phyloP scores from a whole-genome alignment of 352 stramenopile species.

The Pythium angustatum region DNA sequence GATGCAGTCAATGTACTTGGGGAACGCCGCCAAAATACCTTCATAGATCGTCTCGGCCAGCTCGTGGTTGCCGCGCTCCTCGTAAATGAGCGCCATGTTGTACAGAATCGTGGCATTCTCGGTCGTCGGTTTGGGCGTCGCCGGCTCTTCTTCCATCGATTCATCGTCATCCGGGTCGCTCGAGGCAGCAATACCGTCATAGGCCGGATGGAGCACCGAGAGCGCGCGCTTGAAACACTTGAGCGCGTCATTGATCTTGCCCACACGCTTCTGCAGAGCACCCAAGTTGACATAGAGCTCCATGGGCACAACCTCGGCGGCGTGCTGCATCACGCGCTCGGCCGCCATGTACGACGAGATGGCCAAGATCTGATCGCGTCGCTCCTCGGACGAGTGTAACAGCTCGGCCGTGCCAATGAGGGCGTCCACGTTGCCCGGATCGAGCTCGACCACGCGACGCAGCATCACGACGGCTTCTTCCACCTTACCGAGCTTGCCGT shows the following conservation, averaged over 20 bases:
- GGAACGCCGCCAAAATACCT: constrained; percentile 91
- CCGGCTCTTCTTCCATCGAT: constrained; percentile 31
- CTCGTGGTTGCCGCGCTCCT: constrained; percentile 91
- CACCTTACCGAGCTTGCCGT: constrained; percentile 80
- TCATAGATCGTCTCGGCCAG: constrained; percentile 92
- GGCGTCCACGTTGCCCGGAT: constrained; percentile 84
- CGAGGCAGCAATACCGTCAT: constrained; percentile 35
- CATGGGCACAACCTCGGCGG: constrained; percentile 76
- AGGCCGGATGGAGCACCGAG: constrained; percentile 47
- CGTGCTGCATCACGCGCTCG: constrained; percentile 87
- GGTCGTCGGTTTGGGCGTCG: constrained; percentile 53
- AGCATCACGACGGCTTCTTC: constrained; percentile 79
- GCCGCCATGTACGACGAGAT: constrained; percentile 90
- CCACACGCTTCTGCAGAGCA: constrained; percentile 79
- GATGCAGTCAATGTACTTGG: constrained; percentile 94
- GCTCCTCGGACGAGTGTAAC: constrained; percentile 70
- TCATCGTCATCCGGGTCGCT: constrained; percentile 41
- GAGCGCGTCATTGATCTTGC: constrained; percentile 90
- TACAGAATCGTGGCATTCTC: constrained; percentile 94
- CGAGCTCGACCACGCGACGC: constrained; percentile 80
- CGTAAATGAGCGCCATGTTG: constrained; percentile 95
- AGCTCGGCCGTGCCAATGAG: constrained; percentile 82
- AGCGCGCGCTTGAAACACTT: constrained; percentile 89
- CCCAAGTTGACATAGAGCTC: constrained; percentile 86
- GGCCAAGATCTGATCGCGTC: constrained; percentile 87